Percentiles rank a stretch among this genome's conserved stretches.
Evolutionary conservation across 78 protist genomes (phyloP).

Genomic region (Dictyostelium firmibasis): DNA sequence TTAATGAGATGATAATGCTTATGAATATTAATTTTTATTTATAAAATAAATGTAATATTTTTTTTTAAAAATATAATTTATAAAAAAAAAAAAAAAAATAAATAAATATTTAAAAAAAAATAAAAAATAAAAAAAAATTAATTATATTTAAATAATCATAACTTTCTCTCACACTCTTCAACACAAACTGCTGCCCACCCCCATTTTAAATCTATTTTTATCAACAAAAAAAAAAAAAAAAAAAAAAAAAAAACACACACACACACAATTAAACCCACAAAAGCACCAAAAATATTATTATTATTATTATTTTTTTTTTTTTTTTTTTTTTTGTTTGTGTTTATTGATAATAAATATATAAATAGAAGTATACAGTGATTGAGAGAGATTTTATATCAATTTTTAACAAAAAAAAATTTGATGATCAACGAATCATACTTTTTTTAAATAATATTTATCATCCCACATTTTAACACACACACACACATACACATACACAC

Average conservation of each 20-base stretch:
- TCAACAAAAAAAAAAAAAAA: background rate
- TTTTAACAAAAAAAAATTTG: background rate
- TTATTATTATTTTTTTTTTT: no score
- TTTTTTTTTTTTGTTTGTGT: background rate
- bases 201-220: background rate
- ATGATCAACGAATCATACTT: background rate
- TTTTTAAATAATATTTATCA: background rate
- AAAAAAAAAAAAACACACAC: background rate
- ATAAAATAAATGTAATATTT: background rate
- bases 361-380: background rate
- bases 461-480: background rate
- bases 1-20: background rate
- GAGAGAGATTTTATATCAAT: background rate
- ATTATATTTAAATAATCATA: no score
- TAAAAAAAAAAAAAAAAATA: no score
- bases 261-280: background rate
- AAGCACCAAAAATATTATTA: no score
- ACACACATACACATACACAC: background rate
- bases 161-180: no score
- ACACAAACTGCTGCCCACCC: background rate
- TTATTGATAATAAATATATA: background rate
- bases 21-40: background rate
- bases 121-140: no score
- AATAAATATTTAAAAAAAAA: no score
- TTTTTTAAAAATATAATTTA: no score